Percentiles rank a stretch among this genome's conserved stretches.
Evolutionary conservation across 352 stramenopile genomes (phyloP).

Genomic region (Pythium aristosporum): DNA sequence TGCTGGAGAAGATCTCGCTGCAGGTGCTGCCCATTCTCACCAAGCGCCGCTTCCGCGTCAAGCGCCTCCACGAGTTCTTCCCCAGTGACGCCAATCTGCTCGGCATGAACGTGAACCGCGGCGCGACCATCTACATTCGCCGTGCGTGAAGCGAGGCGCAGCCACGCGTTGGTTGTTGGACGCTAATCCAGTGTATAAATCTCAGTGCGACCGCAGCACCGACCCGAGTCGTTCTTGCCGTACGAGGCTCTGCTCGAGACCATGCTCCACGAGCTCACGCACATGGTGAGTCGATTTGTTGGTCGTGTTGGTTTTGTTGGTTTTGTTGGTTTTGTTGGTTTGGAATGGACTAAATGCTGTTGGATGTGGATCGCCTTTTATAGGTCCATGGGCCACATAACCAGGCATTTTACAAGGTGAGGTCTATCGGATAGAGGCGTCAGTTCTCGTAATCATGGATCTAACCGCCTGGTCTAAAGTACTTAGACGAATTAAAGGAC

Average conservation of each 20-base stretch:
- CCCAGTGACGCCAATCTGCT: slow-evolving; percentile 55
- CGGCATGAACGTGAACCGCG: slow-evolving; percentile 80
- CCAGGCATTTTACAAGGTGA: slow-evolving; percentile 60
- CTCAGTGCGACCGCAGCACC: slow-evolving; percentile 38
- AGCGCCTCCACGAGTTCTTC: slow-evolving; percentile 64
- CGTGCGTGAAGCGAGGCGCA: slow-evolving; percentile 25
- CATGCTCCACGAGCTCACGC: slow-evolving; percentile 73
- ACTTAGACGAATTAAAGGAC: slow-evolving; percentile 54
- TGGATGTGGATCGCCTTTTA: background rate
- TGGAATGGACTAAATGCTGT: background rate
- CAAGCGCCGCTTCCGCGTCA: slow-evolving; percentile 52
- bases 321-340: background rate
- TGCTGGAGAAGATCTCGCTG: slow-evolving; percentile 39
- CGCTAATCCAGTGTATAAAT: background rate
- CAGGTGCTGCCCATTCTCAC: slow-evolving; percentile 61
- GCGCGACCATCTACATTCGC: slow-evolving; percentile 70
- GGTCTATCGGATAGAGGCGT: background rate
- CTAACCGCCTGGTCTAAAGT: slow-evolving; percentile 27
- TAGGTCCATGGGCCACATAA: slow-evolving; percentile 60
- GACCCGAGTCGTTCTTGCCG: slow-evolving; percentile 33
- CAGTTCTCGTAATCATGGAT: background rate
- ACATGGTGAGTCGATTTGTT: slow-evolving; percentile 39
- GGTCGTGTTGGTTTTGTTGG: no score
- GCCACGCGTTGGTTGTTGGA: background rate
- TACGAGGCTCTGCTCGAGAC: slow-evolving; percentile 67